A percentile compares a stretch with the other conserved stretches of the same genome.
Evolutionary conservation across 1,139 yeast genomes (phyloP).

Genomic region (Blastobotrys indianensis): DNA sequence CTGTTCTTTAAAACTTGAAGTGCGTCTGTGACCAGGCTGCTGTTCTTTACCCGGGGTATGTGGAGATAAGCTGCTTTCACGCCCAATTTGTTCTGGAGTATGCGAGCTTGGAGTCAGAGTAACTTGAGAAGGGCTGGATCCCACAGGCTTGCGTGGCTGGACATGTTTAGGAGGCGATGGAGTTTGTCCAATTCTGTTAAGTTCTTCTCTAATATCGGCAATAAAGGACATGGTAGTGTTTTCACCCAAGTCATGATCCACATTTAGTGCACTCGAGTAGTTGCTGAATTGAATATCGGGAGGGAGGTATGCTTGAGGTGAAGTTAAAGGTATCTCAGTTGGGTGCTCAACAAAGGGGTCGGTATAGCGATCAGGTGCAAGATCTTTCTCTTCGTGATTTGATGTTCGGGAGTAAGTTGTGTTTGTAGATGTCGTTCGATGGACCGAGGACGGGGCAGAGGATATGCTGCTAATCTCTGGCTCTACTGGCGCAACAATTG

Average conservation of each 20-base stretch:
- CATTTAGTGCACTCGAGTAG: no score
- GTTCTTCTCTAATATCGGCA: slow-evolving; percentile 11
- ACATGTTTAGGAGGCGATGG: background rate
- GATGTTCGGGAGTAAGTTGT: slow-evolving; percentile 15
- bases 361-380: slow-evolving; percentile 5
- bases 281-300: no score
- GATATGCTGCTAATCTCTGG: slow-evolving; percentile 9
- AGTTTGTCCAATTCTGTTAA: slow-evolving; percentile 8
- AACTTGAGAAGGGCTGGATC: background rate
- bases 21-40: no score
- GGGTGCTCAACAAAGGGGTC: slow-evolving; percentile 5
- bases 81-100: background rate
- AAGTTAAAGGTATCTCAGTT: slow-evolving; percentile 1
- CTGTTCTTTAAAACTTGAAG: no score
- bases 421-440: slow-evolving; percentile 15
- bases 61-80: no score
- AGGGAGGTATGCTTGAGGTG: background rate
- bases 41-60: no score
- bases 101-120: background rate
- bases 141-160: background rate
- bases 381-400: slow-evolving; percentile 12
- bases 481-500: slow-evolving; percentile 11
- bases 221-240: slow-evolving; percentile 7
- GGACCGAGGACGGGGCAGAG: slow-evolving; percentile 12
- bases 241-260: no score